Evolutionary conservation across 2,329 filamentous ascomycete species (phyloP).

Genomic region (Fusarium sp.): DNA sequence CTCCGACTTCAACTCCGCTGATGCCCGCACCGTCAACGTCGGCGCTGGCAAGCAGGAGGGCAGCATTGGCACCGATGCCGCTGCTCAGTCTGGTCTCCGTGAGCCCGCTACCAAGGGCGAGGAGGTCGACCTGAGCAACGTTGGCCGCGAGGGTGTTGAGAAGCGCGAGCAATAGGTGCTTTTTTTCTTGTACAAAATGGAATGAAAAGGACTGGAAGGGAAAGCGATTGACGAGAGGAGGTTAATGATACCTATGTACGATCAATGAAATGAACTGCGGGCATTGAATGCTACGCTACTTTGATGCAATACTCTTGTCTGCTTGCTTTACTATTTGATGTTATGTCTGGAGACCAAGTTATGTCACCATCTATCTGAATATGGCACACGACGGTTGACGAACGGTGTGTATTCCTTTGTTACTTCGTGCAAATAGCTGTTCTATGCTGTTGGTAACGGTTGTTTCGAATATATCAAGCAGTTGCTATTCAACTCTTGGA

Average conservation of each 20-base stretch:
- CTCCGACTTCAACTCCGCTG: constrained; percentile 84
- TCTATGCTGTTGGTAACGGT: too few relatives aligned
- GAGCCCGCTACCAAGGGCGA: constrained; percentile 71
- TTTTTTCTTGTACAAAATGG: constrained; percentile 8
- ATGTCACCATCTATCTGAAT: too few relatives aligned
- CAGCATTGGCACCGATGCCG: constrained; percentile 66
- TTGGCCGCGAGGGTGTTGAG: constrained; percentile 71
- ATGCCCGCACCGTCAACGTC: constrained; percentile 78
- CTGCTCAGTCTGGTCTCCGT: constrained; percentile 67
- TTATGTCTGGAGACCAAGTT: neutral
- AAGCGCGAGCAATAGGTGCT: constrained; percentile 31
- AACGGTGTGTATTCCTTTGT: too few relatives aligned
- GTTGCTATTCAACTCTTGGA: too few relatives aligned
- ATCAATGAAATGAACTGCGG: constrained; percentile 21
- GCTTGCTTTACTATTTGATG: neutral
- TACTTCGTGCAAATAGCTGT: too few relatives aligned
- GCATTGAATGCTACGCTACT: constrained; percentile 9
- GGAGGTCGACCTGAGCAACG: constrained; percentile 69
- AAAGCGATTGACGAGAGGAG: neutral
- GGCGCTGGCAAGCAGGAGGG: constrained; percentile 72
- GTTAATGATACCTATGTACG: constrained; percentile 35
- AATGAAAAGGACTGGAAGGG: neutral
- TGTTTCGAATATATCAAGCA: too few relatives aligned
- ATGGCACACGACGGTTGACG: too few relatives aligned
- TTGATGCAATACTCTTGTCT: neutral